Base-by-base conservation (phyloP, 176 grass and related monocot species). In the Urochloa ruziziensis region DNA sequence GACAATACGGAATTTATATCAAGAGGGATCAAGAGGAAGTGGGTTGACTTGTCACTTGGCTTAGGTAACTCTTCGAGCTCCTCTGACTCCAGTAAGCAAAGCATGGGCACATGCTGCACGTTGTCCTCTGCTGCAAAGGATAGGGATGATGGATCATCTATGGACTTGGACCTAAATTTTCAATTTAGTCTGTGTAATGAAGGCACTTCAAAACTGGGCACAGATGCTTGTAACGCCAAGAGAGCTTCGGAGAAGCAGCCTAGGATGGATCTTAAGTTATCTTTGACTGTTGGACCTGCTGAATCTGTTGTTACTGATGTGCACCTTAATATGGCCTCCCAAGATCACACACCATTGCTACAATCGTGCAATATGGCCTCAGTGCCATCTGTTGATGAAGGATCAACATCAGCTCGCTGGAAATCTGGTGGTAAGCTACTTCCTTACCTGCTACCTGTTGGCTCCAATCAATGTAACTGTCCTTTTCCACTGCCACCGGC, bases 371-470 rank as follows among this genome's bases (percentile, higher is more conserved):
- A 77, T 52, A 39, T 72, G 68, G 21, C 46, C 15, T 84, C 92
- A 49, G 60, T 88, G 18, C 67, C 80, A 37, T 83, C 80, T 76
- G 83, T 80, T 61, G 91, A 91, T 40, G 94, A 97, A 83, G 94
- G 88, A 82, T 97, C 94, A 52, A 97, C 88, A 51, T 93, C 94
- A 47, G 90, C 84, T 77, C 84, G 81, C 46, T 87, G 88, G 88
- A 92, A 95, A 87, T 70, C 84, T 85, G 88, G 89, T 73, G 79
- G 72, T 67, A 91, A 87, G 61, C 35, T 97, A 84, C 47, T 85
- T 35, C 89, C 91, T 64, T 93, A 86, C 71, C 47, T 91, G 42
- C 27, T 80, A 57, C 49, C 17, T 51, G 54, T 39, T 34, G 56
- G 59, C 60, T 70, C 79, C 66, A 40, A 16, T 51, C 83, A 44